These are phyloP conservation scores for Phytopythium montanum DNA, from an alignment of 352 stramenopile genomes.

Conservation along the genomic window DNA sequence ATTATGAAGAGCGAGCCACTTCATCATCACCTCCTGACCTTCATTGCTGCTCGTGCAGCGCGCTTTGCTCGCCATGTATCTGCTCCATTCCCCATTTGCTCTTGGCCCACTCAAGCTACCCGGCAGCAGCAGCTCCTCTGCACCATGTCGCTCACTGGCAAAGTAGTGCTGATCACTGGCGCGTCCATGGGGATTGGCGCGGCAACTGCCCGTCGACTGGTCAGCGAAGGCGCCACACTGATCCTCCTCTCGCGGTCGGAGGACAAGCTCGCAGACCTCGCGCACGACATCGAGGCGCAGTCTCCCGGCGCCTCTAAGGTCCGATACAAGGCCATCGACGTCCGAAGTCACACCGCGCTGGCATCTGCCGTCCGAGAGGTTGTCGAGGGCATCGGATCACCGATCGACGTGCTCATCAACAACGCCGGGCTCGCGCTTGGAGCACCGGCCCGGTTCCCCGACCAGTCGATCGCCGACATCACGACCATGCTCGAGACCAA, in stretches of 20 bases:
- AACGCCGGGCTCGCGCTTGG: slow-evolving; percentile 22
- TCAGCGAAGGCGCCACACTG: slow-evolving; percentile 13
- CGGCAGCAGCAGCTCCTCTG: neutral
- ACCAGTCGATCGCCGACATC: slow-evolving; percentile 23
- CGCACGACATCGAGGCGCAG: slow-evolving; percentile 11
- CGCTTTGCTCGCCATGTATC: too few species aligned
- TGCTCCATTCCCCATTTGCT: too few species aligned
- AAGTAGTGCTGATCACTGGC: slow-evolving; percentile 19
- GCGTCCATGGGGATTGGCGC: slow-evolving; percentile 27
- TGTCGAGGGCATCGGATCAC: slow-evolving; percentile 14
- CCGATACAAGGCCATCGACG: slow-evolving; percentile 13
- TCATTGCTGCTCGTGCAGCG: too few species aligned
- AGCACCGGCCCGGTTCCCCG: slow-evolving; percentile 16
- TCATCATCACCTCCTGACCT: too few species aligned
- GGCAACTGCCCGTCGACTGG: slow-evolving; percentile 16
- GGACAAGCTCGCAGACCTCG: slow-evolving; percentile 15
- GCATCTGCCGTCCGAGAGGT: slow-evolving; percentile 7
- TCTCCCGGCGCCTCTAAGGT: slow-evolving; percentile 8
- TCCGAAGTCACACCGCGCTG: slow-evolving; percentile 14
- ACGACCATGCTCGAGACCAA: slow-evolving; percentile 26
- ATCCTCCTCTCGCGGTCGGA: slow-evolving; percentile 19
- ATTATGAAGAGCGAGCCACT: too few species aligned
- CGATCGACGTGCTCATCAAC: slow-evolving; percentile 24
- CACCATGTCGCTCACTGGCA: slow-evolving; percentile 20
- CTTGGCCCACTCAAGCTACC: too few species aligned